Evolutionary conservation across 176 grass and related monocot genomes (phyloP), one percentile per base, ranked within the genome.

Genomic region (Oryza brachyantha): DNA sequence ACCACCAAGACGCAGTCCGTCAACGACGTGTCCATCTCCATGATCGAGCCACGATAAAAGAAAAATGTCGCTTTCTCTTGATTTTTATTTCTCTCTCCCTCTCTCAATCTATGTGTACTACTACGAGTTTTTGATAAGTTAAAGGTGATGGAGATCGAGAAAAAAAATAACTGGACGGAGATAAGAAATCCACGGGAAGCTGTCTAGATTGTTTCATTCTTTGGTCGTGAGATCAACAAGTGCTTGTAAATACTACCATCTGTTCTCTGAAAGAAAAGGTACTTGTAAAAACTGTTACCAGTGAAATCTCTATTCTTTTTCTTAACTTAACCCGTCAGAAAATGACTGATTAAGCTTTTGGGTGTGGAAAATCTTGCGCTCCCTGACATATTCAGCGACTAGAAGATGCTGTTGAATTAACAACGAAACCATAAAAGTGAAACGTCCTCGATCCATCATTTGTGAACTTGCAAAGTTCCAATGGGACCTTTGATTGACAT

Each of bases 21-120:
- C 52, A 97, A 97, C 76, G 86, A 93, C 2, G 75, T 97, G 45
- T 92, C 94, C 66, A 90, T 97, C 36, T 86, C 91, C 40, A 43
- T 88, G 57, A 68, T 97, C 13, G 82, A 85, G 55, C 91, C 94
- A 19, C 76, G 94, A 86, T 93, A 50, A 24, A 57, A n/a, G 2
- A 57, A 57, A 10, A 21, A 2, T 13, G 46, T 50, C 17, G 43
- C 14, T 42, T 48, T 48, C 4, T 48, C 43, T 7, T 8, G 3
- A 35, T 34, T 21, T 2, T 8, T 12, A 13, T 73, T 5, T 10
- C 5, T 24, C 8, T 58, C 7, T 64, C 14, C 68, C 46, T 7
- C 0, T 12, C n/a, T 61, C 34, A 48, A 7, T 17, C n/a, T 64
- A 14, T 28, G 45, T 16, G 7, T 17, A 5, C 32, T 0, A 25